phyloP scores from a whole-genome alignment of 805 yeast genomes.

The Saccharomyces mikatae region DNA sequence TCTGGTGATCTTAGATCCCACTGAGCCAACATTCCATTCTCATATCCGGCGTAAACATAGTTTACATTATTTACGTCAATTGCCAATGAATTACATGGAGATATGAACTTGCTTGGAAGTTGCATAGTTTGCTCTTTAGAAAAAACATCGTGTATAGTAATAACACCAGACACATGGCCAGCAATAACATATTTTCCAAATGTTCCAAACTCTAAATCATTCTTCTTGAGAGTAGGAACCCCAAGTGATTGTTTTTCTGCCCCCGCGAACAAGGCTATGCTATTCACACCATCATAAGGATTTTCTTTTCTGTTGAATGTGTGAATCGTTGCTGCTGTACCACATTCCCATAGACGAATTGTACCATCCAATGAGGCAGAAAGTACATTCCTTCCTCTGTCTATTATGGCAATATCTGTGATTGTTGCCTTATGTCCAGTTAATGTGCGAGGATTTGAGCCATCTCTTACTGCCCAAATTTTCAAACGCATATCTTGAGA shows the following conservation, averaged over 20 bases:
- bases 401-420: constrained; percentile 45
- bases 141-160: constrained; percentile 36
- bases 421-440: constrained; percentile 42
- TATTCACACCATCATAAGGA: constrained; percentile 32
- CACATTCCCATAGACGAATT: constrained; percentile 63
- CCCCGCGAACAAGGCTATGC: constrained; percentile 10
- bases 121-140: constrained; percentile 19
- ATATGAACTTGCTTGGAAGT: constrained; percentile 22
- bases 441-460: constrained; percentile 44
- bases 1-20: constrained; percentile 35
- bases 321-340: constrained; percentile 41
- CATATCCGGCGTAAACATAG: constrained; percentile 31
- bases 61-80: neutral
- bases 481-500: constrained; percentile 54
- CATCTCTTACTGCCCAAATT: constrained; percentile 49
- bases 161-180: constrained; percentile 35
- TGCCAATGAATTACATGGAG: constrained; percentile 18
- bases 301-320: constrained; percentile 33
- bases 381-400: constrained; percentile 59
- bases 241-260: neutral
- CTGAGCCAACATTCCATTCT: constrained; percentile 28
- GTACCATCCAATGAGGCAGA: constrained; percentile 50
- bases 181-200: constrained; percentile 37
- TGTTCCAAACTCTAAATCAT: constrained; percentile 42
- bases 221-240: constrained; percentile 6